phyloP scores from a whole-genome alignment of 306 rosid species.

The Glycine soja region DNA sequence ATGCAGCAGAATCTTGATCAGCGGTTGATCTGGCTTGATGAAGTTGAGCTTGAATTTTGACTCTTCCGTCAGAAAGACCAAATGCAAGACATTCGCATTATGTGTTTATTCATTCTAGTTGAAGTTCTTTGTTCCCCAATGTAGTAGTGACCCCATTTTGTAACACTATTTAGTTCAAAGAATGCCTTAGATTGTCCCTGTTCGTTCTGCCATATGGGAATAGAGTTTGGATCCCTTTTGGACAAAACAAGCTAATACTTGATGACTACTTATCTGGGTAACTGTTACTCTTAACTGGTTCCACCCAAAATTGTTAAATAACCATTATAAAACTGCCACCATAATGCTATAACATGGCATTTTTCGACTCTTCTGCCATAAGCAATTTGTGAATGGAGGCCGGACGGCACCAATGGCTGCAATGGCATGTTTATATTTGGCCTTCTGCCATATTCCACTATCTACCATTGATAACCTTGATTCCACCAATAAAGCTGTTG shows the following conservation, averaged over 20 bases:
- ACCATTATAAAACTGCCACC: not conserved
- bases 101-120: slow-evolving; percentile 21
- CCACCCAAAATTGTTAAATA: not conserved
- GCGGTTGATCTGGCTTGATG: slow-evolving; percentile 32
- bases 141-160: slow-evolving; percentile 18
- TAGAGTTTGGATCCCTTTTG: slow-evolving; percentile 9
- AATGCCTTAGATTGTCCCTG: slow-evolving; percentile 16
- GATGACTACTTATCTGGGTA: slow-evolving; percentile 15
- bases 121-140: slow-evolving; percentile 22
- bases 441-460: too few species aligned
- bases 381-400: too few species aligned
- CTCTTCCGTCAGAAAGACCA: slow-evolving; percentile 16
- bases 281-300: not conserved
- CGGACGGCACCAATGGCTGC: too few species aligned
- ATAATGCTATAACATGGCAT: too few species aligned
- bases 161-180: slow-evolving; percentile 29
- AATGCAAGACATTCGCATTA: slow-evolving; percentile 17
- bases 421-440: too few species aligned
- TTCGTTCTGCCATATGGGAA: slow-evolving; percentile 10
- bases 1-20: slow-evolving; percentile 50
- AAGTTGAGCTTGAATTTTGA: slow-evolving; percentile 32
- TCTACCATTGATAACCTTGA: too few species aligned
- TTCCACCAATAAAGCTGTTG: too few species aligned
- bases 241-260: not conserved
- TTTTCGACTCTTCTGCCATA: too few species aligned